Base-by-base conservation (phyloP, 2,329 filamentous ascomycete genomes). In the Pseudogymnoascus sp. region DNA sequence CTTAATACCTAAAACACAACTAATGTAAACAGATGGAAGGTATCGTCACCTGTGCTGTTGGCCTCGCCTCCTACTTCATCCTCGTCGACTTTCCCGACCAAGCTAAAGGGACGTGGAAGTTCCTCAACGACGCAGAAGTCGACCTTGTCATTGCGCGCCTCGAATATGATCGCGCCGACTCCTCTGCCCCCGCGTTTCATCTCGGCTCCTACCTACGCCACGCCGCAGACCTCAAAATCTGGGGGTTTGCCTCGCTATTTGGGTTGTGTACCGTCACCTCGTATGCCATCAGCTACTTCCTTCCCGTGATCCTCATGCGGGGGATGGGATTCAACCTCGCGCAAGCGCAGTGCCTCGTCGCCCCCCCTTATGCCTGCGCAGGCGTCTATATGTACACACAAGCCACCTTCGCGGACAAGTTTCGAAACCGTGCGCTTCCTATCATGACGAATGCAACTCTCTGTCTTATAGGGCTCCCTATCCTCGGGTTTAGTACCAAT, bases 241-340 rank as follows among this genome's bases (percentile, higher is more conserved):
- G 83, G 83, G 75, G 71, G 0, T 85, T 83, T 65, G 81, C 77
- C 62, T 64, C 84, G 65, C 76, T 84, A 66, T 80, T 80, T 68
- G 83, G 84, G 74, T 82, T 81, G 71, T 80, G 81, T 3, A 90
- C 87, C 0, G 87, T 86, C n/a, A 79, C 88, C 52, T 79, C 80
- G 1, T 92, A 92, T 69, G 83, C 88, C 0, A 79, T 92, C 4
- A 85, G 86, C 2, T 92, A 87, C 72, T 91, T 91, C 68, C 72
- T 91, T 5, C 5, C 88, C 88, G 82, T 92, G 67, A 89, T 94
- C 66, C 81, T 95, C 5, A 13, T 57, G 13, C 68, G 73, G 21
- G 78, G 79, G 15, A 79, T 84, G 76, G 77, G 77, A 5, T 84
- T 82, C 71, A 71, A 68, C 28, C 71, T 79, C 10, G 79, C 72